Evolutionary conservation across 306 rosid species (phyloP).

Genomic region (Quillaja saponaria): DNA sequence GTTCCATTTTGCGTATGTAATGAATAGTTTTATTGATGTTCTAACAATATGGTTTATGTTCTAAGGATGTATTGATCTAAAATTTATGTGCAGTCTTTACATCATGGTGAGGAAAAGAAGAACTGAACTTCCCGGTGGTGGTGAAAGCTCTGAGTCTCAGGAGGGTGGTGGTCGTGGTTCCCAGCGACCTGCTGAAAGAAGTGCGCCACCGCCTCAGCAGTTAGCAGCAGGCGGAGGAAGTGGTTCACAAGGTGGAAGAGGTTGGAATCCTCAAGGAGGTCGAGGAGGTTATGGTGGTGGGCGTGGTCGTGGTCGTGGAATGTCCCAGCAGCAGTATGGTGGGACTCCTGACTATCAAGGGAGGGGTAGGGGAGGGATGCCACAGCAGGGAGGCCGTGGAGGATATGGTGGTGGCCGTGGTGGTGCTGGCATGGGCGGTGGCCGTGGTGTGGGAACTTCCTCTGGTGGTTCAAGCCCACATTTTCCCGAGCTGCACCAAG

Average conservation of each 20-base stretch:
- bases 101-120: constrained; percentile 77
- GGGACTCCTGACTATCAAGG: constrained; percentile 68
- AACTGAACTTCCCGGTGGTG: constrained; percentile 60
- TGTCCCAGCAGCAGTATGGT: constrained; percentile 70
- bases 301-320: constrained; percentile 58
- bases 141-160: constrained; percentile 64
- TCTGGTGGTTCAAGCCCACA: constrained; percentile 68
- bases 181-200: constrained; percentile 59
- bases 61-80: neutral
- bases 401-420: constrained; percentile 61
- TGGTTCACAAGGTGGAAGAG: constrained; percentile 74
- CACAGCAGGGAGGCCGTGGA: constrained; percentile 77
- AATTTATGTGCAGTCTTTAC: constrained; percentile 33
- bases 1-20: too few species aligned
- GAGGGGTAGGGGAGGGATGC: constrained; percentile 80
- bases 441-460: constrained; percentile 59
- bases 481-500: constrained; percentile 99
- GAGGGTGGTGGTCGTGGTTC: constrained; percentile 45
- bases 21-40: too few species aligned
- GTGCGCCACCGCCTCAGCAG: constrained; percentile 55
- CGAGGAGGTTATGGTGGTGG: constrained; percentile 57
- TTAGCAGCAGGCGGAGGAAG: constrained; percentile 30
- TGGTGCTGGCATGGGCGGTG: constrained; percentile 42
- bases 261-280: constrained; percentile 66
- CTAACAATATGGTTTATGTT: neutral